phyloP scores from a whole-genome alignment of 192 early-diverging fungal species.

The Backusella parvicylindrica region DNA sequence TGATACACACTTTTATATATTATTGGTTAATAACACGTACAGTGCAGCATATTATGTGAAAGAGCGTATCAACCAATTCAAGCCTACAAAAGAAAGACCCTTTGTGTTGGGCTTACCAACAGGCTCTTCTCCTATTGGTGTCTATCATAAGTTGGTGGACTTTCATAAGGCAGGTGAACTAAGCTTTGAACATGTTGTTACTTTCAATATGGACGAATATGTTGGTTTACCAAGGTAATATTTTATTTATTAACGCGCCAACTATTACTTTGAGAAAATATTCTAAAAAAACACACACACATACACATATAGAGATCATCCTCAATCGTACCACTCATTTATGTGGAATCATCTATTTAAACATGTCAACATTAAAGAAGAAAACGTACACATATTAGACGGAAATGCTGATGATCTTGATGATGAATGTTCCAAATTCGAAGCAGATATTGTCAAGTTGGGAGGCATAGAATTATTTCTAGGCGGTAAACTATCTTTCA shows the following conservation, averaged over 20 bases:
- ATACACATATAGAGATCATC: constrained; percentile 82
- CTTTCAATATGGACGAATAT: constrained; percentile 93
- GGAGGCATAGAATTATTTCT: constrained; percentile 88
- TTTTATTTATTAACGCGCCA: too few relatives aligned
- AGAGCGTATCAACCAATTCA: constrained; percentile 76
- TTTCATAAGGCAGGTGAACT: constrained; percentile 64
- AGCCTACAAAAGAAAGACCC: constrained; percentile 69
- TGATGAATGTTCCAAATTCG: constrained; percentile 75
- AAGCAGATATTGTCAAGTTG: constrained; percentile 72
- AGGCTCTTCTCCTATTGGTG: constrained; percentile 76
- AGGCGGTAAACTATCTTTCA: constrained; percentile 57
- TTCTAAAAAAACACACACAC: too few relatives aligned
- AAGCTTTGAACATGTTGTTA: constrained; percentile 78
- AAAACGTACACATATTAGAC: constrained; percentile 84
- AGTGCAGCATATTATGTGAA: constrained; percentile 81
- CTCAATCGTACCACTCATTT: constrained; percentile 87
- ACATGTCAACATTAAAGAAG: constrained; percentile 76
- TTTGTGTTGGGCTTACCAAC: constrained; percentile 88
- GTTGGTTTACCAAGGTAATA: constrained; percentile 84
- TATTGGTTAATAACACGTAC: too few relatives aligned
- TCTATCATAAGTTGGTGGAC: constrained; percentile 73
- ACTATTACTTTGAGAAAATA: too few relatives aligned
- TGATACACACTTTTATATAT: too few relatives aligned
- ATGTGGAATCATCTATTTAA: constrained; percentile 92
- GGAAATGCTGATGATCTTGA: constrained; percentile 84